These are phyloP conservation scores for Phytophthora lateralis DNA, from an alignment of 352 stramenopile genomes.

Conservation along the genomic window DNA sequence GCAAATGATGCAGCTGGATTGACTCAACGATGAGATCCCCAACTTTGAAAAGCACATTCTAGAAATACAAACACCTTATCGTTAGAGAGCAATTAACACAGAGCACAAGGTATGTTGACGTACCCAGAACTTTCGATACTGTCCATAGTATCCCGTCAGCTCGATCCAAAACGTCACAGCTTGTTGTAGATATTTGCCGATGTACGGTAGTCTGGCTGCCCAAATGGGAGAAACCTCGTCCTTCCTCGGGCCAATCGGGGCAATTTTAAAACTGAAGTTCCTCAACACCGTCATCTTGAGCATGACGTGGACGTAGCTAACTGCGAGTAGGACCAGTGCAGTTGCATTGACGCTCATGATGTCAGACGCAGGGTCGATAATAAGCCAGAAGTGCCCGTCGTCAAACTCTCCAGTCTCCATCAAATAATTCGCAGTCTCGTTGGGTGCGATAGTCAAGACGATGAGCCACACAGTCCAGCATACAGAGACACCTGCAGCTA, in stretches of 20 bases:
- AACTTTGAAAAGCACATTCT: constrained; percentile 17
- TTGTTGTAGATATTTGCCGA: constrained; percentile 20
- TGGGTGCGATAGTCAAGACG: constrained; percentile 37
- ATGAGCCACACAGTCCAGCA: constrained; percentile 43
- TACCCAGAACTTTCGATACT: constrained; percentile 18
- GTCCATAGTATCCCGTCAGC: constrained; percentile 15
- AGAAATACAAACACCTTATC: background rate
- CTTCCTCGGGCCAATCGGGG: background rate
- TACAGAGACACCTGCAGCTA: constrained; percentile 24
- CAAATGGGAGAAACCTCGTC: background rate
- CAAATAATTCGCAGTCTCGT: constrained; percentile 44
- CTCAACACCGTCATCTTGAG: constrained; percentile 31
- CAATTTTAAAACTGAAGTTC: constrained; percentile 3
- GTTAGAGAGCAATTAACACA: background rate
- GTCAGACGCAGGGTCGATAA: constrained; percentile 18
- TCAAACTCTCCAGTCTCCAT: constrained; percentile 56
- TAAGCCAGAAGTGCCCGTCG: constrained; percentile 55
- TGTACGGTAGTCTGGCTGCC: background rate
- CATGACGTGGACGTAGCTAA: constrained; percentile 32
- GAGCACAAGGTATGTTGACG: background rate
- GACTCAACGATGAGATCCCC: constrained; percentile 10
- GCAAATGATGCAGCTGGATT: constrained; percentile 8
- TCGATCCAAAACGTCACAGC: constrained; percentile 9
- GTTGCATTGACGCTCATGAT: constrained; percentile 19
- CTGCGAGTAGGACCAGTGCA: constrained; percentile 14